Evolutionary conservation across 768 basidiomycete species (phyloP).

Genomic region (Holtermannia corniformis): DNA sequence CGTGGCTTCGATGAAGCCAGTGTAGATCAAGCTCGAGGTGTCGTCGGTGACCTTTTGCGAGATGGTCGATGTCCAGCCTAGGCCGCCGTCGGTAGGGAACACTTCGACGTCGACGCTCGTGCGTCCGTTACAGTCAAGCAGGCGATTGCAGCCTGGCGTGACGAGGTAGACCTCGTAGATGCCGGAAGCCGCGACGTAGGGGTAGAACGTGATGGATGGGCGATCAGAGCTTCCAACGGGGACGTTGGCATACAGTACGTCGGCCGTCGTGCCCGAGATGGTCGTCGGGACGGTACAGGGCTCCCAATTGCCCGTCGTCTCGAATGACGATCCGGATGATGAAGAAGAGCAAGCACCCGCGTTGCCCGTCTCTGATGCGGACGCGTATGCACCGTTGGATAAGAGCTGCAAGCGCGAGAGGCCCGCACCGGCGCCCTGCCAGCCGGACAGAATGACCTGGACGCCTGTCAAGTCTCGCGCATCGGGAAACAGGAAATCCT

Average conservation of each 20-base stretch:
- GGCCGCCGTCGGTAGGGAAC: slow-evolving; percentile 60
- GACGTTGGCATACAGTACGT: slow-evolving; percentile 61
- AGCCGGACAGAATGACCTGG: slow-evolving; percentile 68
- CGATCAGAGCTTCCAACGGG: slow-evolving; percentile 51
- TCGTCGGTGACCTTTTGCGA: slow-evolving; percentile 65
- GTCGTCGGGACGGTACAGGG: slow-evolving; percentile 55
- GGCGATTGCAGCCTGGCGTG: slow-evolving; percentile 72
- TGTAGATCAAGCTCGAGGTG: slow-evolving; percentile 57
- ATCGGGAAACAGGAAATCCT: slow-evolving; percentile 78
- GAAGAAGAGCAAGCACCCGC: slow-evolving; percentile 67
- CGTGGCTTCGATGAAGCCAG: slow-evolving; percentile 70
- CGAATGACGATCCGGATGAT: slow-evolving; percentile 54
- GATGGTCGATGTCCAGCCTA: slow-evolving; percentile 60
- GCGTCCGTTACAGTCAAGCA: slow-evolving; percentile 68
- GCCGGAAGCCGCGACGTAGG: slow-evolving; percentile 83
- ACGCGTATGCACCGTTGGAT: slow-evolving; percentile 82
- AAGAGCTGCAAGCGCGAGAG: slow-evolving; percentile 86
- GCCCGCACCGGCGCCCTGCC: slow-evolving; percentile 66
- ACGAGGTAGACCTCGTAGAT: slow-evolving; percentile 73
- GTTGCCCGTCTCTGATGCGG: slow-evolving; percentile 57
- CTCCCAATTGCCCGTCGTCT: slow-evolving; percentile 62
- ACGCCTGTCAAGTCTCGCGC: slow-evolving; percentile 66
- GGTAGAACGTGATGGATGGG: slow-evolving; percentile 82
- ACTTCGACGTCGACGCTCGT: slow-evolving; percentile 76
- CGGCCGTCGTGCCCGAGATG: slow-evolving; percentile 71